These are phyloP conservation scores for Phellopilus nigrolimitatus DNA, from an alignment of 1,284 basidiomycete species.

Conservation along the genomic window DNA sequence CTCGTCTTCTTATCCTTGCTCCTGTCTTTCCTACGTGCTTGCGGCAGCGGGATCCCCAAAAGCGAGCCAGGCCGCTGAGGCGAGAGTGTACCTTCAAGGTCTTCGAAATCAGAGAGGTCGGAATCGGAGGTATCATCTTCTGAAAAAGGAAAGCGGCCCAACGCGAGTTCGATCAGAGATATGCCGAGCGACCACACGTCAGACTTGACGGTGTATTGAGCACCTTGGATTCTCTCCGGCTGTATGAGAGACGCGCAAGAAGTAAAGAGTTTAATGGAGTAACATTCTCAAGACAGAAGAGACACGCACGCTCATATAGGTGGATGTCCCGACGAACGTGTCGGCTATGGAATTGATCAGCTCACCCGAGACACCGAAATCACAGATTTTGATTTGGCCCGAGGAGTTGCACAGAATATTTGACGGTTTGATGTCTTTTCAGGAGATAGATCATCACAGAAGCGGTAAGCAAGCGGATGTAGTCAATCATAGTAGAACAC, in stretches of 20 bases:
- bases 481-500: constrained; percentile 26
- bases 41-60: constrained; percentile 11
- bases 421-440: constrained; percentile 95
- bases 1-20: constrained; percentile 33
- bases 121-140: constrained; percentile 62
- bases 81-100: constrained; percentile 59
- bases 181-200: constrained; percentile 98
- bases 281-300: constrained; percentile 7
- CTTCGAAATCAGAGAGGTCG: constrained; percentile 57
- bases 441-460: neutral
- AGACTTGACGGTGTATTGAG: constrained; percentile 95
- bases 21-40: constrained; percentile 33
- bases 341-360: constrained; percentile 98
- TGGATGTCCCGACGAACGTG: constrained; percentile 97
- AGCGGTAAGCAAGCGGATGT: constrained; percentile 4
- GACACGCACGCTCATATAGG: constrained; percentile 94
- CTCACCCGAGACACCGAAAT: constrained; percentile 98
- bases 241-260: constrained; percentile 32
- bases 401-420: constrained; percentile 94
- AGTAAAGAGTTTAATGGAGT: constrained; percentile 17
- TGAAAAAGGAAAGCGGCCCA: constrained; percentile 90
- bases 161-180: constrained; percentile 89
- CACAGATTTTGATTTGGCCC: constrained; percentile 97
- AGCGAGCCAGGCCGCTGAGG: constrained; percentile 39
- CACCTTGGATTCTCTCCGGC: constrained; percentile 98